These are phyloP conservation scores for Collybiopsis luxurians DNA, from an alignment of 768 basidiomycete species.

Conservation along the genomic window DNA sequence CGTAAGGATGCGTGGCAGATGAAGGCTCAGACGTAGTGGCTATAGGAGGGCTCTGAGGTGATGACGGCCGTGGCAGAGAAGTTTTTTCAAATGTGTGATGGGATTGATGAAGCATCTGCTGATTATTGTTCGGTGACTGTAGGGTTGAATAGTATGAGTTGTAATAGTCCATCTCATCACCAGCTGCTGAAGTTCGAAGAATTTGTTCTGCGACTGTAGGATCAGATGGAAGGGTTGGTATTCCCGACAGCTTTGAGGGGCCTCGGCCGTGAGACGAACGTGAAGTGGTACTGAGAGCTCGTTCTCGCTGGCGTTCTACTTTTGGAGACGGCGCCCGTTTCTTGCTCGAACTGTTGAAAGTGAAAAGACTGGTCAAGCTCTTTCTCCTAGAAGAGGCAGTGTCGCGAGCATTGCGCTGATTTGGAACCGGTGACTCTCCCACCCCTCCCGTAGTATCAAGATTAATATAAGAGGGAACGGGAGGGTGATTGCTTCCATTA, in stretches of 20 bases:
- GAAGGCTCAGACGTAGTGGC: constrained; percentile 18
- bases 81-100: constrained; percentile 13
- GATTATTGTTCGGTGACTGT: constrained; percentile 4
- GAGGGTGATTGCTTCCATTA: constrained; percentile 20
- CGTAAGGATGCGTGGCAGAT: constrained; percentile 49
- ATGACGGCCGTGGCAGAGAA: constrained; percentile 11
- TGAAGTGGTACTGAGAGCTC: neutral
- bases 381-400: constrained; percentile 29
- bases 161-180: constrained; percentile 46
- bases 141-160: constrained; percentile 49
- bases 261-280: neutral
- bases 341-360: constrained; percentile 35
- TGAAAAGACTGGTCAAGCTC: constrained; percentile 55
- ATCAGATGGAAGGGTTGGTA: neutral
- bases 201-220: constrained; percentile 8
- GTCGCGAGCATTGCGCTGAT: constrained; percentile 25
- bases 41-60: constrained; percentile 16
- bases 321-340: constrained; percentile 19
- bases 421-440: constrained; percentile 60
- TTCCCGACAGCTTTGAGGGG: neutral
- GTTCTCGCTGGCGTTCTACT: constrained; percentile 10
- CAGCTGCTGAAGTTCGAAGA: neutral
- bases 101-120: constrained; percentile 11
- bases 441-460: constrained; percentile 55
- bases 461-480: constrained; percentile 40